A percentile compares a stretch with the other conserved stretches of the same genome.
phyloP scores from a whole-genome alignment of 2,329 filamentous ascomycete species.

The Aschersonia sp. region DNA sequence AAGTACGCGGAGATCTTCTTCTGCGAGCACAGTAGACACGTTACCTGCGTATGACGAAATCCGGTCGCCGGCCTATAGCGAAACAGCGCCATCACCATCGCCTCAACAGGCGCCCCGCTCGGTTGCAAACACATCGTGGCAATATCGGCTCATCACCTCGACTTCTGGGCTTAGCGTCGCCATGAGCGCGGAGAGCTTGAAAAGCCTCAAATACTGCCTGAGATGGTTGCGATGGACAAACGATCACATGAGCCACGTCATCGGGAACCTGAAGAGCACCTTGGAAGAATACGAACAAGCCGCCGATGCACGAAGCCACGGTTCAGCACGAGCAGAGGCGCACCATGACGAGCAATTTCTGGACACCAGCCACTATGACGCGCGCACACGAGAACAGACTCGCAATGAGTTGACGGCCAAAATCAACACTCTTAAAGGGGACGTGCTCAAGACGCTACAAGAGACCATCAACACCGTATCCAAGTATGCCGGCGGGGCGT shows the following conservation, averaged over 20 bases:
- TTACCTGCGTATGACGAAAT: conserved; percentile 75
- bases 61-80: conserved; percentile 61
- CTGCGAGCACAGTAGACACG: conserved; percentile 55
- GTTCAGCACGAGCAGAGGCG: conserved; percentile 4
- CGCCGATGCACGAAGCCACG: conserved; percentile 1
- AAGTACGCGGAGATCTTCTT: conserved; percentile 40
- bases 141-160: conserved; percentile 72
- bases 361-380: conserved; percentile 1
- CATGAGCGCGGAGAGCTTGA: conserved; percentile 77
- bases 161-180: conserved; percentile 85
- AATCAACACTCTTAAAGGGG: conserved; percentile 53
- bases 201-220: conserved; percentile 74
- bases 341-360: background rate
- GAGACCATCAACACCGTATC: conserved; percentile 75
- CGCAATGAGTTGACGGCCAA: conserved; percentile 37
- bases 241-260: conserved; percentile 61
- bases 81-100: conserved; percentile 27
- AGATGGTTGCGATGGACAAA: conserved; percentile 71
- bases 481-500: conserved; percentile 76
- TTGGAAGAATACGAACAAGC: conserved; percentile 64
- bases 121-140: conserved; percentile 42
- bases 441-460: conserved; percentile 67
- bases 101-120: conserved; percentile 13
- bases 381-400: conserved; percentile 12
- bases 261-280: conserved; percentile 58